A percentile compares a stretch with the other conserved stretches of the same genome.
These are phyloP conservation scores for Aspergillus spinulosporus DNA, from an alignment of 2,329 filamentous ascomycete species.

Conservation along the genomic window DNA sequence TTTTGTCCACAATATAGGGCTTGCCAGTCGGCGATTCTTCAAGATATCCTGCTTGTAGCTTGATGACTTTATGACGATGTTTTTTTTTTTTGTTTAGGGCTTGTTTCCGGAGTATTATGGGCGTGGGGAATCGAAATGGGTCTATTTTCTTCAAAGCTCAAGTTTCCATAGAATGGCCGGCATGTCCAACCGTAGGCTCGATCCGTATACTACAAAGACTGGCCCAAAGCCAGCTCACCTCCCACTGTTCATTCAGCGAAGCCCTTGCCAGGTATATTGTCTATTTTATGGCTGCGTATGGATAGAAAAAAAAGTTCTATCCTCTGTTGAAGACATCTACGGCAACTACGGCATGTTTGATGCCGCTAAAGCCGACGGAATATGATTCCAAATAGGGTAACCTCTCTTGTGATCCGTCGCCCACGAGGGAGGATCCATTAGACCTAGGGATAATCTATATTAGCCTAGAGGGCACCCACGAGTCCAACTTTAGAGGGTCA, in stretches of 20 bases:
- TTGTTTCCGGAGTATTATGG: slow-evolving; percentile 31
- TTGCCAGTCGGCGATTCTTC: slow-evolving; percentile 29
- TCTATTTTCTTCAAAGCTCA: slow-evolving; percentile 14
- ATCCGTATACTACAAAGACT: background rate
- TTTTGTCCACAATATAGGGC: slow-evolving; percentile 28
- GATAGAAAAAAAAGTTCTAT: background rate
- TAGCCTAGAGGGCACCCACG: background rate
- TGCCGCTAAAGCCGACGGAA: slow-evolving; percentile 2
- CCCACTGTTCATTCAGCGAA: background rate
- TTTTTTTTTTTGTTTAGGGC: slow-evolving; percentile 22
- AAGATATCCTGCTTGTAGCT: slow-evolving; percentile 28
- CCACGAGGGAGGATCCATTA: background rate
- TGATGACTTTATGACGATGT: slow-evolving; percentile 20
- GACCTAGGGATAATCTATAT: background rate
- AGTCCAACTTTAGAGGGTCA: background rate
- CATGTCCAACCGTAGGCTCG: background rate
- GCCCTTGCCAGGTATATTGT: background rate
- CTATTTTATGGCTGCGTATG: background rate
- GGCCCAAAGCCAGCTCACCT: background rate
- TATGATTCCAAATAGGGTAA: slow-evolving; percentile 11
- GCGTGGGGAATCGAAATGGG: slow-evolving; percentile 17
- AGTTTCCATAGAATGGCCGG: slow-evolving; percentile 26
- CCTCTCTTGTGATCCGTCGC: slow-evolving; percentile 7
- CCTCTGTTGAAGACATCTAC: background rate
- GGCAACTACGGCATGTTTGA: background rate